phyloP scores from a whole-genome alignment of 176 grass and related monocot genomes.

The Otatea glauca region DNA sequence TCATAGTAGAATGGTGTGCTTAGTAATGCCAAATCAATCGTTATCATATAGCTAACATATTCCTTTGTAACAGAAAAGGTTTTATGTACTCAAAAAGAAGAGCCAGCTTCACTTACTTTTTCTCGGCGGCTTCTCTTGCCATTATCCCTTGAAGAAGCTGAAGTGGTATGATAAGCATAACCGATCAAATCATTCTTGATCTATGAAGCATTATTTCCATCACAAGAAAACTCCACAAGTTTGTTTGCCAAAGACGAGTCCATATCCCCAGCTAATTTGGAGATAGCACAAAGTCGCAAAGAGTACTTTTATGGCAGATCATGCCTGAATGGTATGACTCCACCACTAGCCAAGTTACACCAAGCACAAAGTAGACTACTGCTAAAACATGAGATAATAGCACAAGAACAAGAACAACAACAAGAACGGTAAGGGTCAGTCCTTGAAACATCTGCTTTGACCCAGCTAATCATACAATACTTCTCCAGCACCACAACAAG shows the following conservation, averaged over 20 bases:
- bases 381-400: constrained; percentile 39
- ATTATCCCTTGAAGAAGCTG: constrained; percentile 14
- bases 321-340: neutral
- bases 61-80: neutral
- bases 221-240: constrained; percentile 27
- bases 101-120: constrained; percentile 47
- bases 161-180: neutral
- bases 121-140: constrained; percentile 10
- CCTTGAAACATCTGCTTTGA: constrained; percentile 42
- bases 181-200: constrained; percentile 28
- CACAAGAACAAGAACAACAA: neutral
- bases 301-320: constrained; percentile 3
- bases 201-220: constrained; percentile 36
- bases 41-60: constrained; percentile 36
- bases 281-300: constrained; percentile 35
- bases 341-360: constrained; percentile 34
- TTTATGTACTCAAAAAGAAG: constrained; percentile 27
- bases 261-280: constrained; percentile 27
- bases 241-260: constrained; percentile 2
- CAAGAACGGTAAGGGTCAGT: constrained; percentile 31
- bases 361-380: constrained; percentile 32
- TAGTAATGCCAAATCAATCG: constrained; percentile 8
- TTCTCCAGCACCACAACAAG: constrained; percentile 10
- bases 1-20: constrained; percentile 28
- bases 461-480: constrained; percentile 35